Base-by-base conservation (phyloP, 768 basidiomycete species). In the Lenzites betulinus region DNA sequence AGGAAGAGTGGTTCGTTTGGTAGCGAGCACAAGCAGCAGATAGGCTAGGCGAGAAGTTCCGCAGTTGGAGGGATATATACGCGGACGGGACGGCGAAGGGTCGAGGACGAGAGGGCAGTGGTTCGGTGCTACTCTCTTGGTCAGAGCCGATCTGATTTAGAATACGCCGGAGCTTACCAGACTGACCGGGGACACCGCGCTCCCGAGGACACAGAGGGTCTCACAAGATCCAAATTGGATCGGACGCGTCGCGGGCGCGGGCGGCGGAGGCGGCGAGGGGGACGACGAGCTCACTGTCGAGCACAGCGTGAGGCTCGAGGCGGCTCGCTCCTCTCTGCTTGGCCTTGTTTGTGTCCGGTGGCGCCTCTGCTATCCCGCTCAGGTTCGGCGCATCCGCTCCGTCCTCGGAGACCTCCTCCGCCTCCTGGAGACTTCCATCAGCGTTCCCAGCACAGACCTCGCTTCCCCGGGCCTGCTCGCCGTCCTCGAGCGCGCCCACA, bases 271-370 rank as follows among this genome's bases (percentile, higher is more conserved):
- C 52, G 50, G 20, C 28, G 54, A 61, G 60, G 20, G 16, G 54
- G 44, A 26, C 41, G 41, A 33, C 5, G 15, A 12, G 18, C 28
- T 15, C 25, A 33, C 54, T 49, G 39, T 51, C 50, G 41, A 11
- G 33, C 30, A 18, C 6, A 20, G 42, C 18, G 50, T 3, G 39
- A 49, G 30, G 28, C n/a, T 22, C 58, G 36, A 49, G 36, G 51
- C 51, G 16, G n/a, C n/a, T n/a, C n/a, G n/a, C n/a, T n/a, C n/a
- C n/a, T n/a, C n/a, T 22, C 20, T 47, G 30, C 57, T 57, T 62
- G 55, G 38, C 25, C 5, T 36, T 62, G 46, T 62, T 62, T 62
- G 61, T 18, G 38, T 25, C 55, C 44, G 51, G 61, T 62, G 61
- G 61, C 61, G 26, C 58, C 20, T 12, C 13, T 36, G 33, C 39